phyloP scores from a whole-genome alignment of 352 stramenopile genomes.

The Phytopythium ostracodes region DNA sequence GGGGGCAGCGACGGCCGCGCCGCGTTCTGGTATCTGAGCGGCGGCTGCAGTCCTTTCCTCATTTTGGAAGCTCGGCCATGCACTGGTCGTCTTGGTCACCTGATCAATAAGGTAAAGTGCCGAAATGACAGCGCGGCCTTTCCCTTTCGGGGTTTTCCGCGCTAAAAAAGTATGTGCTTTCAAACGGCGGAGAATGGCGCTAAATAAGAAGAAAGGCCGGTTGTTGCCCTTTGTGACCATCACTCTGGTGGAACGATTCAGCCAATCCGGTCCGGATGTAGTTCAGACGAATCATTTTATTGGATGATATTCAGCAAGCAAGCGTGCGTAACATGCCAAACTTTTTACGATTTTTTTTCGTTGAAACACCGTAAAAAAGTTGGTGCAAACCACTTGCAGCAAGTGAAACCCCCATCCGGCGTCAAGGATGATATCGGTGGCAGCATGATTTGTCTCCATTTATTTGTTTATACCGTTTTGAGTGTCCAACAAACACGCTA shows the following conservation, averaged over 20 bases:
- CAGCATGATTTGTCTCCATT: neutral
- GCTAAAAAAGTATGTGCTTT: neutral
- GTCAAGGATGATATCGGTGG: neutral
- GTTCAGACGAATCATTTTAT: neutral
- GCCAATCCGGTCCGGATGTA: conserved; percentile 2
- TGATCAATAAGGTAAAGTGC: neutral
- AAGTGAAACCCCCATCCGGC: neutral
- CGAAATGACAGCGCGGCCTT: neutral
- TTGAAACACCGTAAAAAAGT: neutral
- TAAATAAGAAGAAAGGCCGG: conserved; percentile 1
- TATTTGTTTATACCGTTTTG: neutral
- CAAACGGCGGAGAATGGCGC: neutral
- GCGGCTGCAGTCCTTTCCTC: conserved; percentile 6
- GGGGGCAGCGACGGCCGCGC: conserved; percentile 4
- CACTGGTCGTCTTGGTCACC: neutral
- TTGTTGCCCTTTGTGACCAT: neutral
- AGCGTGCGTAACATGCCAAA: neutral
- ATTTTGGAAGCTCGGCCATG: conserved; percentile 1
- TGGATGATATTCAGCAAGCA: conserved; percentile 1
- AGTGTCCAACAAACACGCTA: too few relatives aligned
- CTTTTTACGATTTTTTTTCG: neutral
- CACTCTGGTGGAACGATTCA: neutral
- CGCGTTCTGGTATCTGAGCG: neutral
- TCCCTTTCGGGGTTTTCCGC: neutral
- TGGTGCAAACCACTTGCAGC: neutral